Conservation (phyloP, 306 rosid genomes). For the Castanospermum australe region DNA sequence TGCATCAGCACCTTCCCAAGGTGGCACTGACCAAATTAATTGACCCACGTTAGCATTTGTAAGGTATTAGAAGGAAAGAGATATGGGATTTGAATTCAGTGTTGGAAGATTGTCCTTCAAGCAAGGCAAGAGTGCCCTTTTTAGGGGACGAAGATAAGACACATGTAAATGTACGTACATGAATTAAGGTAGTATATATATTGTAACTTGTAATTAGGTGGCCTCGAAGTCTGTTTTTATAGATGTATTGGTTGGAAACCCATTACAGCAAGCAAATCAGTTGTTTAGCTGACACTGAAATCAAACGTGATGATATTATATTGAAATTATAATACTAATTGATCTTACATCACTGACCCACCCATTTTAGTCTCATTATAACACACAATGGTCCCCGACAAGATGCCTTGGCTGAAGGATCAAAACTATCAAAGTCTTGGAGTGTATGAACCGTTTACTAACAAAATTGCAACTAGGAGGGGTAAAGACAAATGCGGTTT, state of each 20-base stretch:
- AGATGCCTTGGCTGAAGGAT: conserved; percentile 28
- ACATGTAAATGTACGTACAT: neutral
- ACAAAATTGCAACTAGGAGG: conserved; percentile 32
- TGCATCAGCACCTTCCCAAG: neutral
- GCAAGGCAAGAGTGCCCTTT: conserved; percentile 14
- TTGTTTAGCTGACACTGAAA: conserved; percentile 62
- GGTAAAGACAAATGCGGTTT: conserved; percentile 30
- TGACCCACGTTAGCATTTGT: neutral
- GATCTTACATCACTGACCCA: conserved; percentile 46
- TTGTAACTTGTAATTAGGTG: conserved; percentile 38
- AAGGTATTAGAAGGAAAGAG: neutral
- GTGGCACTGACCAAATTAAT: neutral
- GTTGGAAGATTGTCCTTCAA: conserved; percentile 34
- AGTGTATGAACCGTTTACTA: conserved; percentile 43
- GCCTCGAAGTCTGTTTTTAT: conserved; percentile 39
- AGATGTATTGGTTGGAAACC: conserved; percentile 60
- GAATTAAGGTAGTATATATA: conserved; percentile 15
- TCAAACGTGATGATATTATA: conserved; percentile 25
- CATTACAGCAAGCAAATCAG: conserved; percentile 54
- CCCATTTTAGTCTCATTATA: conserved; percentile 22
- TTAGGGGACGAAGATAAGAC: conserved; percentile 34
- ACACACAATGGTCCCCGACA: conserved; percentile 46
- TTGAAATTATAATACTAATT: conserved; percentile 32
- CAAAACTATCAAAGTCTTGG: conserved; percentile 28
- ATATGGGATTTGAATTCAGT: conserved; percentile 8